Conservation (phyloP, 257 asterid species). For the Verbena officinalis region DNA sequence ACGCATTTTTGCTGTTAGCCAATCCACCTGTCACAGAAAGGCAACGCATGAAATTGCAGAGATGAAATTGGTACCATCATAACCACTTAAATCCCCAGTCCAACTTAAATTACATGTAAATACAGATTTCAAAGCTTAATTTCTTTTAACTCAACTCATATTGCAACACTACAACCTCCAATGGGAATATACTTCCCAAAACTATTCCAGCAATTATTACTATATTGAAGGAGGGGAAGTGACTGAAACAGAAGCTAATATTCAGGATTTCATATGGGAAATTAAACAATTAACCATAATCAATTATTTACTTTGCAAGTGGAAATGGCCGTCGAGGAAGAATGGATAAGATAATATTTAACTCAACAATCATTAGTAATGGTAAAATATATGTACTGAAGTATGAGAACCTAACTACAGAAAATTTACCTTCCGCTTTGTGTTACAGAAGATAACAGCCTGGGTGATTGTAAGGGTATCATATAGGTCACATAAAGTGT, state of each 20-base stretch:
- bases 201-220: background rate
- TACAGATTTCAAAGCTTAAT: background rate
- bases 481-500: slow-evolving; percentile 90
- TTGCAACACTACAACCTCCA: background rate
- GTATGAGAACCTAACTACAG: background rate
- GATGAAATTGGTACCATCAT: background rate
- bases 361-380: background rate
- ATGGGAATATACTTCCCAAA: too few relatives aligned
- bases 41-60: slow-evolving; percentile 12
- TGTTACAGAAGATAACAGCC: slow-evolving; percentile 97
- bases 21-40: slow-evolving; percentile 68
- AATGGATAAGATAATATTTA: background rate
- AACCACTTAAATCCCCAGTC: background rate
- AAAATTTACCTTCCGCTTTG: slow-evolving; percentile 78
- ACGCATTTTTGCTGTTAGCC: slow-evolving; percentile 90
- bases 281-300: background rate
- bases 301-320: background rate
- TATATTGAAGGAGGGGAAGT: background rate
- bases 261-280: background rate
- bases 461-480: slow-evolving; percentile 96
- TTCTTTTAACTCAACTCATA: background rate
- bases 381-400: background rate
- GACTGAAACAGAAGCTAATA: background rate
- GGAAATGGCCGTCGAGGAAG: background rate
- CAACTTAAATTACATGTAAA: background rate